phyloP scores from a whole-genome alignment of 192 early-diverging fungal genomes.

The Backusella parvicylindrica region DNA sequence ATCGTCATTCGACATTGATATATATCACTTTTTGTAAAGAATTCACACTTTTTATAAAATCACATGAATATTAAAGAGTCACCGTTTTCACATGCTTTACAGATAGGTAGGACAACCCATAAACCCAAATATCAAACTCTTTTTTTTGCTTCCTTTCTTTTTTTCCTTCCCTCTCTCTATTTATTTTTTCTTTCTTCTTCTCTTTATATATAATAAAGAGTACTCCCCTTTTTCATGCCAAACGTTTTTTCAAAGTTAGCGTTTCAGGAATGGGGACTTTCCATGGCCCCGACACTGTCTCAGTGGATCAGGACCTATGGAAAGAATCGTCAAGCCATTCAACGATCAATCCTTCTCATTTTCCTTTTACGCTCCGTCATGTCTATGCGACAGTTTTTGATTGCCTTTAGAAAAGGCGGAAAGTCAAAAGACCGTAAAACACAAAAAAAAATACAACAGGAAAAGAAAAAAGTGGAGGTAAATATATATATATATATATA shows the following conservation, averaged over 20 bases:
- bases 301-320: slow-evolving; percentile 20
- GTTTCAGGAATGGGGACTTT: neutral
- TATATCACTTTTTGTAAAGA: neutral
- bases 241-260: slow-evolving; percentile 12
- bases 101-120: neutral
- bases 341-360: slow-evolving; percentile 36
- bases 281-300: neutral
- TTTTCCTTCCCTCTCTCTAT: neutral
- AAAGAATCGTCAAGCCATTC: slow-evolving; percentile 34
- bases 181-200: neutral
- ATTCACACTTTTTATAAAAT: neutral
- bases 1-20: too few species aligned
- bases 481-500: too few species aligned
- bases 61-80: neutral
- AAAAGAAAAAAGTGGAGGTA: slow-evolving; percentile 38
- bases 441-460: neutral
- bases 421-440: neutral
- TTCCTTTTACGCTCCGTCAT: slow-evolving; percentile 23
- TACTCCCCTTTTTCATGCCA: neutral
- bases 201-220: neutral
- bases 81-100: slow-evolving; percentile 5
- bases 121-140: neutral
- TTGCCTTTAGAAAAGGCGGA: slow-evolving; percentile 13
- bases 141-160: neutral
- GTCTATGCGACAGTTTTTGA: slow-evolving; percentile 19